Evolutionary conservation across 129 eudicot species (phyloP), one percentile per base, ranked within the genome.

Genomic region (Smallanthus sonchifolius): DNA sequence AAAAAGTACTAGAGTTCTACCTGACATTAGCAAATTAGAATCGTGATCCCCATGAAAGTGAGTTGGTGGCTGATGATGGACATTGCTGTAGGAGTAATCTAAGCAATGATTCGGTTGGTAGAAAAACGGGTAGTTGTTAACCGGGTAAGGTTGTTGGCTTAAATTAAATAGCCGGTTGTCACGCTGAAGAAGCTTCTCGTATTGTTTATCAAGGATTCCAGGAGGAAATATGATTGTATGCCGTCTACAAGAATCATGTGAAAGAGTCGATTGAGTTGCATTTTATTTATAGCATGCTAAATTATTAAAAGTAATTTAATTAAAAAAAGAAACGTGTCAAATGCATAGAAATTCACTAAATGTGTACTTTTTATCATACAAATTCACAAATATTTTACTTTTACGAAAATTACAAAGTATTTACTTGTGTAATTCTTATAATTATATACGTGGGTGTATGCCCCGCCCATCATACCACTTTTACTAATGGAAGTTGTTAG

Each of bases 71-170:
- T 6, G 78, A 14, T 79, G 60, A 42, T 79, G 56, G 15, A 44
- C 69, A 35, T 72, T 55, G 15, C 45, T 24, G 17, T 56, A 10
- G 4, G 80, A 72, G 69, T 54, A 47, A 38, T 55, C 49, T 56
- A 54, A 0, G 34, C 34, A 51, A 4, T 55, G 30, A 59, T 48
- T 60, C 2, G 64, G 71, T 44, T 75, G 57, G 74, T 72, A 56
- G 76, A 91, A 86, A 69, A 8, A 83, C 0, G 84, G 84, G 38
- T 65, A 52, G 37, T 45, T 71, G 3, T 65, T 37, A 20, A 66
- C 61, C 2, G 97, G 96, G 16, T 83, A 88, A 52, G 96, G 83
- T 62, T 73, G 64, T 62, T 69, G 84, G 81, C 91, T 86, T n/a
- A 88, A 72, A 8, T 5, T 45, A 2, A 57, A 71, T 73, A 91